Conservation (phyloP, 352 stramenopile genomes). For the Phytophthora litchii region DNA sequence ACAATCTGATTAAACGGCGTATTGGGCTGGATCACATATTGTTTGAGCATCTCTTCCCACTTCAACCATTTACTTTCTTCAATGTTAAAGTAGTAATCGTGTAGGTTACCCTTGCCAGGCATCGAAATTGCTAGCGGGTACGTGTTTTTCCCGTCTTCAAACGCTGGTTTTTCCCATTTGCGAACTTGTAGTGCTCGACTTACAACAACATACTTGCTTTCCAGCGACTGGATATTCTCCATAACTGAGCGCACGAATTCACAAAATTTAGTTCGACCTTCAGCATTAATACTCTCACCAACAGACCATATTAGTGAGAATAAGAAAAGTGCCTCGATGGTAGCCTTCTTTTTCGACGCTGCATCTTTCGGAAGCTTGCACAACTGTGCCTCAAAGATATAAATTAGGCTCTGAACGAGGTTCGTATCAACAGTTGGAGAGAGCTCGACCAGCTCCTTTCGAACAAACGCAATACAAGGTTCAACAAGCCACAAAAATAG, state of each 20-base stretch:
- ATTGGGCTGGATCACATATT: conserved; percentile 86
- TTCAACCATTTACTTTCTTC: conserved; percentile 88
- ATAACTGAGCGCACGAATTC: conserved; percentile 84
- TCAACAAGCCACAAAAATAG: conserved; percentile 91
- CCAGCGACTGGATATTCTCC: conserved; percentile 70
- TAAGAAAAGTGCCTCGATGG: conserved; percentile 86
- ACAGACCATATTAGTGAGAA: conserved; percentile 94
- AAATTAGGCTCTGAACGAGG: conserved; percentile 87
- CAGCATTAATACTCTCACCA: conserved; percentile 77
- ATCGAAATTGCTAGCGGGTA: conserved; percentile 59
- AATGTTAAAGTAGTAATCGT: conserved; percentile 90
- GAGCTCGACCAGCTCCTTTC: conserved; percentile 88
- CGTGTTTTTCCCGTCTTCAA: conserved; percentile 67
- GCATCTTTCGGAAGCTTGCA: conserved; percentile 76
- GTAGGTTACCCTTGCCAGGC: conserved; percentile 75
- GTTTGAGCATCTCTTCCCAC: conserved; percentile 90
- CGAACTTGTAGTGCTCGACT: conserved; percentile 82
- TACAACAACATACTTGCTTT: conserved; percentile 78
- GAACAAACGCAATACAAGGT: conserved; percentile 88
- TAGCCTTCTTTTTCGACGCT: conserved; percentile 63
- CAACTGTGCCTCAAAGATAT: conserved; percentile 85
- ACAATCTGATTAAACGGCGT: conserved; percentile 93
- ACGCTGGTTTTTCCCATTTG: conserved; percentile 76
- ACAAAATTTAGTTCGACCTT: conserved; percentile 74
- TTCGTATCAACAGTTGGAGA: conserved; percentile 91